A percentile compares a stretch with the other conserved stretches of the same genome.
These are phyloP conservation scores for Suillus weaverae DNA, from an alignment of 768 basidiomycete genomes.

Conservation along the genomic window DNA sequence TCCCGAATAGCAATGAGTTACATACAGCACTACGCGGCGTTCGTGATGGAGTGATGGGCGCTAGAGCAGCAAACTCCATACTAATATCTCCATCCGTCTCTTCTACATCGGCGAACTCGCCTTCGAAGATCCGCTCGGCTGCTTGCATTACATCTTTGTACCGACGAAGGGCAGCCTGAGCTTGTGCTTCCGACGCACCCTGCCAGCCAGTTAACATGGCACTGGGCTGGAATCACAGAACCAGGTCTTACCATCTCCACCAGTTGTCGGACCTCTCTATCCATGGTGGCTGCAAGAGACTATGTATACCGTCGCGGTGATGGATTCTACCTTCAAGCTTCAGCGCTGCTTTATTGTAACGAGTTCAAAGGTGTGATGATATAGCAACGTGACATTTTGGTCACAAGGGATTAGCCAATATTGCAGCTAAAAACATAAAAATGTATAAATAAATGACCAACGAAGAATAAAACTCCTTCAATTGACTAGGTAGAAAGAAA, in stretches of 20 bases:
- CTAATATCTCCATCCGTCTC: slow-evolving; percentile 50
- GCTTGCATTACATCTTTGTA: slow-evolving; percentile 92
- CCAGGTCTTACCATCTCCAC: slow-evolving; percentile 51
- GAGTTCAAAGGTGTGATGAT: background rate
- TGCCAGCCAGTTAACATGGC: slow-evolving; percentile 28
- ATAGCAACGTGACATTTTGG: background rate
- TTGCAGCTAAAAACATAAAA: slow-evolving; percentile 2
- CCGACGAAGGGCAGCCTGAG: slow-evolving; percentile 76
- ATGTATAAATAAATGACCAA: slow-evolving; percentile 21
- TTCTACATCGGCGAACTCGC: slow-evolving; percentile 76
- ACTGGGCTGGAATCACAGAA: slow-evolving; percentile 5
- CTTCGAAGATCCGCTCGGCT: slow-evolving; percentile 82
- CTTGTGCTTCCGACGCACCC: slow-evolving; percentile 84
- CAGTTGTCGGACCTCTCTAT: slow-evolving; percentile 58
- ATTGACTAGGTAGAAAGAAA: slow-evolving; percentile 7
- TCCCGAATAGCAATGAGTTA: background rate
- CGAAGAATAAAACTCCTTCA: slow-evolving; percentile 8
- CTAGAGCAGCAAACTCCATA: slow-evolving; percentile 37
- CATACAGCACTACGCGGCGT: slow-evolving; percentile 28
- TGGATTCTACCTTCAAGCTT: background rate
- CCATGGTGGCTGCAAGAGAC: slow-evolving; percentile 36
- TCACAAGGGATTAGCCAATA: slow-evolving; percentile 3
- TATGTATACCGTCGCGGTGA: background rate
- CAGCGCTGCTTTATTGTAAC: slow-evolving; percentile 19
- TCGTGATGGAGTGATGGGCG: slow-evolving; percentile 29